Base-by-base conservation (phyloP, 2,329 filamentous ascomycete genomes). In the Aspergillus ochraceoroseus region DNA sequence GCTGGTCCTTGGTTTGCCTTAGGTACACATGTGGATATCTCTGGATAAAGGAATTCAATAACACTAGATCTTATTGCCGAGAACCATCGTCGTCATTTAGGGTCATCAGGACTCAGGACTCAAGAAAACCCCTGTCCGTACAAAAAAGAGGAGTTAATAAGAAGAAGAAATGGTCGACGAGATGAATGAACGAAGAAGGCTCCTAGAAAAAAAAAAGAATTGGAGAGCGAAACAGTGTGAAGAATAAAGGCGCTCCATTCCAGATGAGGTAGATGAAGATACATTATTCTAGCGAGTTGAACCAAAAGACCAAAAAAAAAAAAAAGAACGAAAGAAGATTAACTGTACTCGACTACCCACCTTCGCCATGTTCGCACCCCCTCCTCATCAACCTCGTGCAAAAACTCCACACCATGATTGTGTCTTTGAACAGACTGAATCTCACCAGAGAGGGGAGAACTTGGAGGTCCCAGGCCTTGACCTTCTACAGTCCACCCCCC, bases 301-400 rank as follows among this genome's bases (percentile, higher is more conserved):
- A 11, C 9, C 12, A 15, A 25, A 25, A 23, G 14, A 26, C 8
- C 13, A 26, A 7, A 12, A 32, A 35, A 30, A 11, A 22, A 23
- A 14, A 28, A 9, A 7, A 31, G 3, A 32, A 9, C 9, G 2
- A 11, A 25, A 36, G 18, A 17, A 14, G 12, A 34, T 51, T 49
- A 66, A 26, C 47, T 57, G 44, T 65, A 67, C 39, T 67, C 63
- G 7, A 65, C 45, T 32, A 65, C 56, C 29, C 59, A 51, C 15
- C 64, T 53, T 43, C 53, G 56, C 57, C 61, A 67, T 18, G 53
- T 59, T 14, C 61, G 56, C 15, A 46, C 40, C 7, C 61, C 61
- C 11, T 61, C 52, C 13, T 43, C 47, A 37, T 63, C 61, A 15
- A 45, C 49, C 32, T 62, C 54, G 7, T 48, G 52, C 44, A 65